Conservation (phyloP, 176 grass and related monocot species). For the Zea mays region Zm-B73-REFERENCE-NAM-5.0 NC_050096.1:9965501-9966000, state of each 20-base stretch:
- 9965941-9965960: constrained; percentile 11
- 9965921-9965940: constrained; percentile 26
- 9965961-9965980: constrained; percentile 29
- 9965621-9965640: constrained; percentile 55
- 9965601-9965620: constrained; percentile 25
- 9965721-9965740: constrained; percentile 65
- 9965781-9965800: constrained; percentile 56
- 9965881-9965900: constrained; percentile 46
- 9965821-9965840: constrained; percentile 50
- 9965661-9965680: constrained; percentile 57
- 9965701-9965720: constrained; percentile 55
- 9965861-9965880: constrained; percentile 46
- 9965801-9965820: constrained; percentile 54
- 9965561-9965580: constrained; percentile 56
- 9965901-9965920: constrained; percentile 44
- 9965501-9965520: constrained; percentile 54
- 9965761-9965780: constrained; percentile 34
- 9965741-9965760: constrained; percentile 39
- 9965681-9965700: constrained; percentile 63
- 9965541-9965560: constrained; percentile 57
- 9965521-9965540: constrained; percentile 49
- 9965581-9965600: constrained; percentile 52
- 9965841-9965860: constrained; percentile 63
- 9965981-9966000: constrained; percentile 41
- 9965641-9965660: constrained; percentile 43